Base-by-base conservation (phyloP, 768 basidiomycete genomes). In the Phaeolepiota aurea region DNA sequence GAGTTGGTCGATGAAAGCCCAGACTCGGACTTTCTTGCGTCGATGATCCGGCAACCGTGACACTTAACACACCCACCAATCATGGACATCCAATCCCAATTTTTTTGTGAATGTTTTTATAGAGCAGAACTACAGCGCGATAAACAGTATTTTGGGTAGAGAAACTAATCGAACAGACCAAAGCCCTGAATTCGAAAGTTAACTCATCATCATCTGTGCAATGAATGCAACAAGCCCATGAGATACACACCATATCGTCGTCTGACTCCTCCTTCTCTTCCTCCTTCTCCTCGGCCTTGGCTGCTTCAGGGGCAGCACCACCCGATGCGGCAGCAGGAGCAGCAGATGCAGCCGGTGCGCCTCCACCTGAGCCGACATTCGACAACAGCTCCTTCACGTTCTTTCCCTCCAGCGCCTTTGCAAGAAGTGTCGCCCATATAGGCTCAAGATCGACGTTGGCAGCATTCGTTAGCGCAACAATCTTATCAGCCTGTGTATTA, bases 351-450 rank as follows among this genome's bases (percentile, higher is more conserved):
- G 81, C 86, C 37, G 89, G 83, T 52, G 81, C 88, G 47, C 81
- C 91, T 47, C 89, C 92, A 46, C 93, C 91, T 42, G 88, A 72
- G 48, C 94, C 93, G 48, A 99, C 91, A 72, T 90, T 94, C 47
- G 87, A 85, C 49, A 99, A 77, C 40, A 98, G 75, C 33, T 93
- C 91, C 69, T 90, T 97, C 56, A 99, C 78, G 70, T 98, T 80
- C 77, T 94, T 96, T 56, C 93, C 94, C 68, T 94, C 92, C 40
- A 99, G 82, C 23, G 96, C 94, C 66, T 96, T 98, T 47, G 94
- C 87, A 58, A 99, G 88, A 54, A 99, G 85, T 11, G 84, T 66
- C 44, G 92, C 92, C 96, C 96, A 98, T 72, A 99, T 98, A 43
- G 93, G 77, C 67, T 98, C 96, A 45, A 96, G 56, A 18, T 96